phyloP scores from a whole-genome alignment of 306 rosid species.

The Castanopsis chinensis region DNA sequence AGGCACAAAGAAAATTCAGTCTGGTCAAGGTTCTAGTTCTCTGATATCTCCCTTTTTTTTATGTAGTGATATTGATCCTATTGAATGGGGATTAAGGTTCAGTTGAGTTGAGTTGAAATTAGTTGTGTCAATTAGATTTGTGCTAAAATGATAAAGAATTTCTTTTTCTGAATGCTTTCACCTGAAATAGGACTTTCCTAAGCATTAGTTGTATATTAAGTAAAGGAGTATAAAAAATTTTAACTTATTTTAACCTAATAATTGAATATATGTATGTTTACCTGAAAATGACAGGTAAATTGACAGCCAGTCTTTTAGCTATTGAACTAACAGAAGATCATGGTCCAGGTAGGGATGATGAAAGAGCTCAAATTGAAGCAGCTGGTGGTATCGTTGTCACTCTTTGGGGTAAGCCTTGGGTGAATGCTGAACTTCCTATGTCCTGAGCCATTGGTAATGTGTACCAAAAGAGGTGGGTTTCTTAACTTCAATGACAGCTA shows the following conservation, averaged over 20 bases:
- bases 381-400: not conserved
- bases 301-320: not conserved
- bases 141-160: too few relatives aligned
- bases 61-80: too few relatives aligned
- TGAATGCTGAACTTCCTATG: not conserved
- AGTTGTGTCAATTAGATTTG: too few relatives aligned
- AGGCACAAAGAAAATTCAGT: not conserved
- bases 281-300: not conserved
- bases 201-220: not conserved
- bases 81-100: too few relatives aligned
- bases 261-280: not conserved
- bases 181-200: too few relatives aligned
- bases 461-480: not conserved
- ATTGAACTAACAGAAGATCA: not conserved
- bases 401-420: not conserved
- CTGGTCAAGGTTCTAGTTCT: not conserved
- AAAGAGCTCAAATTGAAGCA: conserved; percentile 8
- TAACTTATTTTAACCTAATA: not conserved
- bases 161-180: too few relatives aligned
- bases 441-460: conserved; percentile 1
- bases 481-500: not conserved
- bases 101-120: too few relatives aligned
- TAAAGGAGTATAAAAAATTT: not conserved
- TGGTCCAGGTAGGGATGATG: conserved; percentile 5
- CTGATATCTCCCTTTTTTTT: not conserved